phyloP scores from a whole-genome alignment of 345 rosid species.

The Eucalyptus tenuipes region DNA sequence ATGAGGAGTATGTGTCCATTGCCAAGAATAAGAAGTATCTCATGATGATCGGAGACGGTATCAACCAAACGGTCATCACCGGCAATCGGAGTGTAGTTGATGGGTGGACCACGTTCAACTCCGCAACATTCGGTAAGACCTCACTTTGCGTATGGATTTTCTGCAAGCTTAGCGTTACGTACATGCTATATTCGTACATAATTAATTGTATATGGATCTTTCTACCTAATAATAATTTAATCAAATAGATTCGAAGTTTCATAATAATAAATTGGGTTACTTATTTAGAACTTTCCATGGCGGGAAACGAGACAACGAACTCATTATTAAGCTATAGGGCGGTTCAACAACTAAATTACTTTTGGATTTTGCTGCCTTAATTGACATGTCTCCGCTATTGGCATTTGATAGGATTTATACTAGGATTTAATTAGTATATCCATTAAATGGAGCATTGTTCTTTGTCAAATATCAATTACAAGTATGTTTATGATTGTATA shows the following conservation, averaged over 20 bases:
- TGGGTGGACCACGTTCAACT: constrained; percentile 76
- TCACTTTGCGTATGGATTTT: neutral
- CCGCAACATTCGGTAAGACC: constrained; percentile 62
- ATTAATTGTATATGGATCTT: neutral
- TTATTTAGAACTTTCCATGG: neutral
- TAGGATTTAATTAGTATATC: neutral
- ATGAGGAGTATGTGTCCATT: constrained; percentile 59
- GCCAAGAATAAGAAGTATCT: constrained; percentile 56
- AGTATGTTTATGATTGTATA: neutral
- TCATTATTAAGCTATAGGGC: neutral
- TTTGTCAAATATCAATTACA: neutral
- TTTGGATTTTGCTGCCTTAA: neutral
- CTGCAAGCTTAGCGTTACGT: neutral
- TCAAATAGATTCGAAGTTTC: neutral
- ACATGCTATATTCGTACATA: neutral
- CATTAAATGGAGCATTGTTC: neutral
- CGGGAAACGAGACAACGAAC: neutral
- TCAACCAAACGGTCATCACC: constrained; percentile 60
- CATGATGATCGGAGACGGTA: constrained; percentile 81
- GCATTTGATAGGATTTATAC: neutral
- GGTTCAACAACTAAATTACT: neutral
- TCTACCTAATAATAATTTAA: neutral
- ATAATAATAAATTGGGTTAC: neutral
- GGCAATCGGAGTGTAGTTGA: constrained; percentile 73
- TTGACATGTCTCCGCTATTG: neutral